These are phyloP conservation scores for Orbilia quercus DNA, from an alignment of 2,329 filamentous ascomycete species.

Conservation along the genomic window DNA sequence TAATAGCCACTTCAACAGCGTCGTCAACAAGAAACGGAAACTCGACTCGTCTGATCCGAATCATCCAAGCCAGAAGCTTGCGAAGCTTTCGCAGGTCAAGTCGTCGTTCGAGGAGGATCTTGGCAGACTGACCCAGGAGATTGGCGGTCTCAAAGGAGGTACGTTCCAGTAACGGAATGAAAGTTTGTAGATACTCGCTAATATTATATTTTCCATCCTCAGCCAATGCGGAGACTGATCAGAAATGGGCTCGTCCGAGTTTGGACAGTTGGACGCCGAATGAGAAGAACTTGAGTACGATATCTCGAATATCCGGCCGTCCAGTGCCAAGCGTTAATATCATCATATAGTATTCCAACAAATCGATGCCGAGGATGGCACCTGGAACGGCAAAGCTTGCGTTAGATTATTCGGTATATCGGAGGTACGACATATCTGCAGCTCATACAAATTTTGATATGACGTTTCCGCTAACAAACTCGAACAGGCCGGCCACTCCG, in stretches of 20 bases:
- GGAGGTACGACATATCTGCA: slow-evolving; percentile 67
- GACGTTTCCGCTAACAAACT: slow-evolving; percentile 54
- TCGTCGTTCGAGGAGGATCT: slow-evolving; percentile 95
- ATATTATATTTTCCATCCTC: neutral
- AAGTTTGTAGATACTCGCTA: slow-evolving; percentile 2
- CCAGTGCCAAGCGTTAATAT: slow-evolving; percentile 1
- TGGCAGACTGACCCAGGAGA: slow-evolving; percentile 95
- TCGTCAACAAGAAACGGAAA: slow-evolving; percentile 55
- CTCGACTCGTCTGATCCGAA: slow-evolving; percentile 62
- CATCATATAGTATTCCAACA: slow-evolving; percentile 76
- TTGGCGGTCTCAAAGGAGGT: slow-evolving; percentile 76
- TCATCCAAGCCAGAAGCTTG: slow-evolving; percentile 55
- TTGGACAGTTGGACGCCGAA: slow-evolving; percentile 71
- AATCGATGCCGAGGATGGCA: slow-evolving; percentile 94
- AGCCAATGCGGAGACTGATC: slow-evolving; percentile 86
- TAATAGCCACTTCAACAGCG: slow-evolving; percentile 54
- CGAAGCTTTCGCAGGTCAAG: slow-evolving; percentile 73
- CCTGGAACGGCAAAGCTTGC: slow-evolving; percentile 76
- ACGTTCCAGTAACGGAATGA: slow-evolving; percentile 63
- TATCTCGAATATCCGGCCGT: neutral
- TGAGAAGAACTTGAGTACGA: slow-evolving; percentile 72
- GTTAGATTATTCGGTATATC: slow-evolving; percentile 96
- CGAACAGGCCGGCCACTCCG: slow-evolving; percentile 79
- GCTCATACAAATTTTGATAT: neutral
- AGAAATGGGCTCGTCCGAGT: slow-evolving; percentile 81